Percentiles rank a stretch among this genome's conserved stretches.
Conservation (phyloP, 176 grass and related monocot genomes). For the Aegilops sharonensis region DNA sequence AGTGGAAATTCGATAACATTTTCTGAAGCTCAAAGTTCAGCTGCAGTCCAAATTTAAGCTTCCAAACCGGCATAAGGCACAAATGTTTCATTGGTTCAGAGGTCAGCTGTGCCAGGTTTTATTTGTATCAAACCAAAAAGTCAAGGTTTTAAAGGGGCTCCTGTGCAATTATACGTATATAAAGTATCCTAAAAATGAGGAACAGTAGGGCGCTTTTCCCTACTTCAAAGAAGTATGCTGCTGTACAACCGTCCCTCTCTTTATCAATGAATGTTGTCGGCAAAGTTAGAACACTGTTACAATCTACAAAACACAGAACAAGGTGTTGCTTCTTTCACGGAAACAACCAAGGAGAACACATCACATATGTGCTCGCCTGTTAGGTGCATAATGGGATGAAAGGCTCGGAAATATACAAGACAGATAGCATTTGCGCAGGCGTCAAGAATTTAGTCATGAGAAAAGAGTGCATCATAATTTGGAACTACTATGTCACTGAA, state of each 20-base stretch:
- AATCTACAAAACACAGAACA: background rate
- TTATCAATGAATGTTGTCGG: background rate
- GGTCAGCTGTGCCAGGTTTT: background rate
- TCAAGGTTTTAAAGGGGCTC: background rate
- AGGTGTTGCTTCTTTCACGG: background rate
- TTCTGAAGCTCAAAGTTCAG: background rate
- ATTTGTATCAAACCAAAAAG: background rate
- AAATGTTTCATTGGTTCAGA: background rate
- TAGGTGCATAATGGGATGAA: background rate
- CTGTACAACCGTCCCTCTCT: background rate
- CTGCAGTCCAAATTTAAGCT: background rate
- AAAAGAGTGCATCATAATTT: background rate
- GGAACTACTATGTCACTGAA: background rate
- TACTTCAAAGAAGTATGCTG: background rate
- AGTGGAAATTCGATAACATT: too few species aligned
- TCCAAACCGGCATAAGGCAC: background rate
- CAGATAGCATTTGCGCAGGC: background rate
- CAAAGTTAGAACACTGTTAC: background rate
- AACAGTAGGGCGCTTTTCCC: background rate
- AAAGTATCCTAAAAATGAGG: background rate
- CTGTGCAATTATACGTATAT: background rate
- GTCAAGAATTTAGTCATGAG: background rate
- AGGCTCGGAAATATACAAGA: background rate
- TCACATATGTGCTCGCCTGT: background rate
- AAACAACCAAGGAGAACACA: background rate